These are phyloP conservation scores for Aureobasidium sp. DNA, from an alignment of 2,329 filamentous ascomycete genomes.

Conservation along the genomic window DNA sequence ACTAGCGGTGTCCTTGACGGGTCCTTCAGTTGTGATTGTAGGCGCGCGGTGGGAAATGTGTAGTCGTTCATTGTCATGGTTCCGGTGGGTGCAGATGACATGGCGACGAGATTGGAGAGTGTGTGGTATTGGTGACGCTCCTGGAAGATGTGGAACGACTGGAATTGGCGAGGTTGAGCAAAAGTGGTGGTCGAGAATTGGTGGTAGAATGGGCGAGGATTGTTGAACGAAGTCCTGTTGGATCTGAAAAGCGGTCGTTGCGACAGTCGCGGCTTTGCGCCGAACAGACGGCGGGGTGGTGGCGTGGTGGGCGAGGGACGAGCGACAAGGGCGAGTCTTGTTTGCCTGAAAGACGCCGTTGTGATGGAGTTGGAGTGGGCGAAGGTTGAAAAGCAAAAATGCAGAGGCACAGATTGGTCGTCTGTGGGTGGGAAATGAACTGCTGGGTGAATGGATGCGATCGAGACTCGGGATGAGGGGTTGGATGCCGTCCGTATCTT, in stretches of 20 bases:
- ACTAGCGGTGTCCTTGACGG: slow-evolving; percentile 53
- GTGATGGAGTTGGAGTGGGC: neutral
- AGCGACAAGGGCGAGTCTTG: neutral
- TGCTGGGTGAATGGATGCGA: slow-evolving; percentile 2
- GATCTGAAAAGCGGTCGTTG: neutral
- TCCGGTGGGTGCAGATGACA: slow-evolving; percentile 8
- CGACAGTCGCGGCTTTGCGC: slow-evolving; percentile 5
- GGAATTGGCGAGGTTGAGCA: neutral
- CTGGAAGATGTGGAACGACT: neutral
- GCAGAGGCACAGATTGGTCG: neutral
- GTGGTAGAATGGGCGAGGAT: neutral
- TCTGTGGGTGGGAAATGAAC: neutral
- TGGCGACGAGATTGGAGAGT: slow-evolving; percentile 9
- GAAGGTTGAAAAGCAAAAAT: neutral
- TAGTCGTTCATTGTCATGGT: slow-evolving; percentile 40
- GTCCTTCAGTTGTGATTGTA: slow-evolving; percentile 48
- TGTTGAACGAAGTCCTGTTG: neutral
- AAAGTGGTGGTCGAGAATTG: neutral
- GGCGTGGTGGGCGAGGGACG: slow-evolving; percentile 7
- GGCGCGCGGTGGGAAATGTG: slow-evolving; percentile 51
- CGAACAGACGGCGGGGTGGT: slow-evolving; percentile 4
- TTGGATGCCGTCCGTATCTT: slow-evolving; percentile 2
- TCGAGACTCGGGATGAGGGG: slow-evolving; percentile 5
- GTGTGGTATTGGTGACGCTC: slow-evolving; percentile 1
- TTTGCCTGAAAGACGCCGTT: neutral